Conservation (phyloP, 2,329 filamentous ascomycete genomes). For the Hypoxylon sp. region DNA sequence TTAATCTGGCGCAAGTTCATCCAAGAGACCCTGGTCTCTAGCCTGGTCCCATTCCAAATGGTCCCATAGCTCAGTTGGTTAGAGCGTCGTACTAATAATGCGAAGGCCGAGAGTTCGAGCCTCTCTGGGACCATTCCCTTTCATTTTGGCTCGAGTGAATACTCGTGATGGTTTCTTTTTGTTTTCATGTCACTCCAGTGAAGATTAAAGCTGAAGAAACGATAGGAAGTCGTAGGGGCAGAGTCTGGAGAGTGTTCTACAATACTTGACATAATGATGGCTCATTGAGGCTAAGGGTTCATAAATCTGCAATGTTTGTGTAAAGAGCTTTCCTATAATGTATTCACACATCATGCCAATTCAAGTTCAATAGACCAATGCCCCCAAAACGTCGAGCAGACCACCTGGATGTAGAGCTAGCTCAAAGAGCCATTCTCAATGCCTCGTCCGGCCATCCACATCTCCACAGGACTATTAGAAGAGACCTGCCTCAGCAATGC, state of each 20-base stretch:
- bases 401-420: neutral
- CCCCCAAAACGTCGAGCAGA: neutral
- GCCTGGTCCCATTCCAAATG: neutral
- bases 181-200: neutral
- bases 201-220: neutral
- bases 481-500: no score
- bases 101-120: conserved; percentile 36
- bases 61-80: conserved; percentile 37
- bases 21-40: neutral
- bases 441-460: neutral
- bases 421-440: neutral
- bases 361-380: neutral
- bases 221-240: neutral
- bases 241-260: neutral
- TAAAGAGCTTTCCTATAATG: neutral
- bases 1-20: neutral
- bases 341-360: neutral
- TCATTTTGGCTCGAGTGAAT: neutral
- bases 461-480: no score
- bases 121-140: conserved; percentile 30
- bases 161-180: neutral
- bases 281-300: no score
- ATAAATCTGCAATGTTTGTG: no score
- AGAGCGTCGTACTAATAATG: conserved; percentile 38
- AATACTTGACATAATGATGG: neutral